Base-by-base conservation (phyloP, 2,329 filamentous ascomycete genomes). In the Trichoderma breve region DNA sequence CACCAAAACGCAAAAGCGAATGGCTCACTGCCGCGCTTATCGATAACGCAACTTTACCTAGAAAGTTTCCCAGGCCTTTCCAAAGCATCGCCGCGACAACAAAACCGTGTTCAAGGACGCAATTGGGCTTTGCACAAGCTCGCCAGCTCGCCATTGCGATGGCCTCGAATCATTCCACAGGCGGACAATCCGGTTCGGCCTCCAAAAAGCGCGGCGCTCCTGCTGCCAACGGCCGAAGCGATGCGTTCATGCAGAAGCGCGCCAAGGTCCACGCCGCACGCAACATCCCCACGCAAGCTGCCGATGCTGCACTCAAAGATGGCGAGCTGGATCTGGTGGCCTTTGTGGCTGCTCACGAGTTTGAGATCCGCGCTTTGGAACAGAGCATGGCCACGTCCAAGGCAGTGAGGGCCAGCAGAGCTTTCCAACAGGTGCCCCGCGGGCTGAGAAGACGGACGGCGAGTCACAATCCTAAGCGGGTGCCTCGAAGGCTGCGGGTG, bases 401-500 rank as follows among this genome's bases (percentile, higher is more conserved):
- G 80, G 82, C 83, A 6, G 83, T 84, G 51, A 83, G 85, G 69
- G 84, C 88, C 57, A 90, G 89, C 71, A 88, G 95, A 66, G 95
- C 95, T 15, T 98, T 98, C 78, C 96, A 99, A 81, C 89, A 93
- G 76, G 92, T 99, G 6, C 96, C 96, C 1, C 89, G 94, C 75
- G 90, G 91, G 64, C 84, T 99, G 87, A 87, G 96, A 75, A 87
- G 96, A 74, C 88, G 96, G 76, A 97, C 95, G 0, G 96, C 95
- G 24, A 97, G 94, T 80, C 96, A 99, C 82, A 98, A 99, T 86
- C 92, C 93, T 43, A 97, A 95, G 82, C 89, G 92, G 74, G 91
- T 99, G 18, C 96, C 96, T 3, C 92, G 91, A 78, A 85, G 94
- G 74, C 82, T 98, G 78, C 88, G 92, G 71, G 83, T 83, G 51